Base-by-base conservation (phyloP, 805 yeast species). In the Metschnikowia lochheadii region DNA sequence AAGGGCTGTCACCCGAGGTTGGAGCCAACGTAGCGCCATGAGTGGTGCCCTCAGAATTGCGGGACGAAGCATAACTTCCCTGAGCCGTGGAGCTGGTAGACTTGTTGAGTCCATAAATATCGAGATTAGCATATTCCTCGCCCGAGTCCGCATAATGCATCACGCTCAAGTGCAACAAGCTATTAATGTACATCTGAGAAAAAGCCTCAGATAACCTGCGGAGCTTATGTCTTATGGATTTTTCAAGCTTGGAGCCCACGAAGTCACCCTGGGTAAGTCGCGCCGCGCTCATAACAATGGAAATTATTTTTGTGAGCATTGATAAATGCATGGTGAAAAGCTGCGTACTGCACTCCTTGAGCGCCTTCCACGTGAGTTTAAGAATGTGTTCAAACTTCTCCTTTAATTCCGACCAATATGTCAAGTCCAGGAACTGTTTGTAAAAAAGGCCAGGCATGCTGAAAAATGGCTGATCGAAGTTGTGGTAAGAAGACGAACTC, bases 171-270 rank as follows among this genome's bases (percentile, higher is more conserved):
- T 80, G 85, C n/a, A 86, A 62, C 44, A 78, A 73, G 7, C 88
- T 86, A 60, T 83, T 83, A 50, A 85, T 79, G 51, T 83, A 81
- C 50, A 87, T 75, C 51, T 82, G 85, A 2, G 88, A 78, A 50
- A 82, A 75, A 1, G 84, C 71, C 7, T 75, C 67, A 0, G 83
- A 77, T 14, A 85, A 69, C 52, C 77, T 75, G 57, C 76, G 80
- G 56, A 85, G 63, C 36, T 80, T 66, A 48, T 72, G 70, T 49
- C 79, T 73, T 11, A 84, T 74, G 10, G 77, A 66, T 21, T 64
- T 66, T 47, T 80, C 79, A 50, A 74, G 71, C 33, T 76, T 75
- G 13, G 81, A 75, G 21, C 68, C 70, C 10, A 66, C 64, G 40
- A 82, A 70, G 52, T 82, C 84, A 32, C 74, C 73, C 49, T 76